phyloP scores from a whole-genome alignment of 306 rosid genomes.

The Myrica gale region DNA sequence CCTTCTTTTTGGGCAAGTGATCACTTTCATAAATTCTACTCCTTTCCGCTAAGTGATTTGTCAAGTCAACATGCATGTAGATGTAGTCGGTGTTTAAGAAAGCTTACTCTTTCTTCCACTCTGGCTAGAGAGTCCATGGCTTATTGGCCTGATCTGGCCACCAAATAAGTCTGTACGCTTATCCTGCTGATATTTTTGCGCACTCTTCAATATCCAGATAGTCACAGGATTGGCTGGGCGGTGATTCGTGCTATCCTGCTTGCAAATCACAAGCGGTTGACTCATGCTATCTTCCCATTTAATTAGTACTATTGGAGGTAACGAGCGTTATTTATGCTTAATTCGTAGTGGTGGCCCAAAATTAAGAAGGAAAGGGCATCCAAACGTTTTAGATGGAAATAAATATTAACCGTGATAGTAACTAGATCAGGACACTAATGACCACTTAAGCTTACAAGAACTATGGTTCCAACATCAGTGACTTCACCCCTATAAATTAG shows the following conservation, averaged over 20 bases:
- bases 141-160: too few relatives aligned
- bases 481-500: too few relatives aligned
- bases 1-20: too few relatives aligned
- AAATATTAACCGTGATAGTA: neutral
- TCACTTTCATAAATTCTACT: neutral
- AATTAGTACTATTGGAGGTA: neutral
- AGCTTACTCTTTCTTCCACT: too few relatives aligned
- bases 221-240: neutral
- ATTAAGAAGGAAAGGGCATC: neutral
- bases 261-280: neutral
- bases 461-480: too few relatives aligned
- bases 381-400: neutral
- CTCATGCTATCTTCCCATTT: neutral
- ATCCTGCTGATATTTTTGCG: neutral
- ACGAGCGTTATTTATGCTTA: neutral
- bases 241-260: neutral
- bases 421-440: neutral
- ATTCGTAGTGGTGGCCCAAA: neutral
- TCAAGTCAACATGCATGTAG: neutral
- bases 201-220: neutral
- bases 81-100: neutral
- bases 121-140: too few relatives aligned
- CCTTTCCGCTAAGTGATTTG: neutral
- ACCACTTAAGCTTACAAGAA: slow-evolving; percentile 22
- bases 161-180: too few relatives aligned